phyloP scores from a whole-genome alignment of 2,329 filamentous ascomycete genomes.

The Aspergillus brasiliensis region DNA sequence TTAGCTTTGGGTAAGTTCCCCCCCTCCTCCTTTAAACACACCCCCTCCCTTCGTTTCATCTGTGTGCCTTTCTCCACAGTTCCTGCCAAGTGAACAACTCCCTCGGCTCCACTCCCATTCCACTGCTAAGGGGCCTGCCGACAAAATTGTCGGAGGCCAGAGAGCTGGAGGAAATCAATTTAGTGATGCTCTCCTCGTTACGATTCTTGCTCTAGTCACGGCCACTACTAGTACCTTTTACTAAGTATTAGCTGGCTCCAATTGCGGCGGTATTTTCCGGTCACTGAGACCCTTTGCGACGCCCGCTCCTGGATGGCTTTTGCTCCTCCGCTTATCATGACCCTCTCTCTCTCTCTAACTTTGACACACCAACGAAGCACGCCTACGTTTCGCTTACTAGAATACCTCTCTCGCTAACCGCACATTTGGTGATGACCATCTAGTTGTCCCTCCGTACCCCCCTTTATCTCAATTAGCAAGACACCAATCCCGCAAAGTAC shows the following conservation, averaged over 20 bases:
- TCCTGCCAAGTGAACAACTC: conserved; percentile 28
- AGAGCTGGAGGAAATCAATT: background rate
- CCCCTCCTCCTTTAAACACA: conserved; percentile 8
- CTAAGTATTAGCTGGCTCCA: background rate
- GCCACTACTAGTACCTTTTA: background rate
- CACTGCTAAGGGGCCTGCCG: conserved; percentile 26
- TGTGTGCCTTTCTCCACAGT: conserved; percentile 31
- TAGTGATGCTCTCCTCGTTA: background rate
- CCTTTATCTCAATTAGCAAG: background rate
- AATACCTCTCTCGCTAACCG: conserved; percentile 3
- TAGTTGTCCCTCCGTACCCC: conserved; percentile 15
- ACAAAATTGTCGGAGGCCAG: background rate
- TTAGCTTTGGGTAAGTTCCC: conserved; percentile 15
- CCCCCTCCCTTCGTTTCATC: conserved; percentile 16
- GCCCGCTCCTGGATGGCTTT: conserved; percentile 5
- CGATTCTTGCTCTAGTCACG: background rate
- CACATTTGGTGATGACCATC: conserved; percentile 13
- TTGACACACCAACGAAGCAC: background rate
- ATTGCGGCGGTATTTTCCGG: background rate
- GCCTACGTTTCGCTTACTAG: conserved; percentile 7
- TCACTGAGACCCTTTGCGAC: conserved; percentile 6
- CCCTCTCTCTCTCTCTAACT: background rate
- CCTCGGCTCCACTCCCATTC: conserved; percentile 31
- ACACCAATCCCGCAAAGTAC: background rate
- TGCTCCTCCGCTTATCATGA: conserved; percentile 7